Base-by-base conservation (phyloP, 2,329 filamentous ascomycete species). In the Xylariaceae sp. region DNA sequence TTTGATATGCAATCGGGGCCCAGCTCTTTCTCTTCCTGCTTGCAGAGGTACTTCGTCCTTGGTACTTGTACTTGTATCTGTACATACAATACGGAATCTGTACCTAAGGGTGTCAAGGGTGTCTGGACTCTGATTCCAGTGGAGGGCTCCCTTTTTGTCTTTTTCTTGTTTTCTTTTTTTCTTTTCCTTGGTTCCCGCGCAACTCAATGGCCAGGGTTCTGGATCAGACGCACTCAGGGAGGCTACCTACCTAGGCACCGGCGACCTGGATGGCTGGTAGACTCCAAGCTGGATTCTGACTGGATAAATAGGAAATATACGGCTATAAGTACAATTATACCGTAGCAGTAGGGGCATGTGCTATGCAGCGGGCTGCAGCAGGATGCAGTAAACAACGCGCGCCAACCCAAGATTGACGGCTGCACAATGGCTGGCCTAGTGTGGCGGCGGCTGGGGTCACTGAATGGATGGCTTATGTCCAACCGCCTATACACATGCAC, bases 291-390 rank as follows among this genome's bases (percentile, higher is more conserved):
- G 23, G 23, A 30, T 30, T 30, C 23, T 52, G 51, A 30, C 35
- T 49, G 56, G 56, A 51, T 53, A 23, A 44, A 53, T 50, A 23
- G 30, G 30, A 15, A 55, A 55, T 39, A 53, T 58, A 55, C 62
- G 52, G 62, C 62, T 62, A 64, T 57, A 56, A 53, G 56, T 51
- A 64, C 60, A 56, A 53, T 58, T 51, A 64, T 62, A 64, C 62
- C 37, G 37, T 42, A 30, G 23, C 23, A 30, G 23, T 30, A 30
- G 23, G 53, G 58, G 59, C 39, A 62, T 58, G 59, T 58, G 55
- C 30, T 15, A 57, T 52, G 53, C 50, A 60, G 34, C 53, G n/a
- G 18, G 23, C 54, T 50, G 52, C 47, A 59, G 52, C 56, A 11
- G 9, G 18, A 54, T 45, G 49, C 55, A 56, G 48, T 39, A 56